Percentiles rank a stretch among this genome's conserved stretches.
phyloP scores from a whole-genome alignment of 2,329 filamentous ascomycete genomes.

The Biscogniauxia mediterranea region DNA sequence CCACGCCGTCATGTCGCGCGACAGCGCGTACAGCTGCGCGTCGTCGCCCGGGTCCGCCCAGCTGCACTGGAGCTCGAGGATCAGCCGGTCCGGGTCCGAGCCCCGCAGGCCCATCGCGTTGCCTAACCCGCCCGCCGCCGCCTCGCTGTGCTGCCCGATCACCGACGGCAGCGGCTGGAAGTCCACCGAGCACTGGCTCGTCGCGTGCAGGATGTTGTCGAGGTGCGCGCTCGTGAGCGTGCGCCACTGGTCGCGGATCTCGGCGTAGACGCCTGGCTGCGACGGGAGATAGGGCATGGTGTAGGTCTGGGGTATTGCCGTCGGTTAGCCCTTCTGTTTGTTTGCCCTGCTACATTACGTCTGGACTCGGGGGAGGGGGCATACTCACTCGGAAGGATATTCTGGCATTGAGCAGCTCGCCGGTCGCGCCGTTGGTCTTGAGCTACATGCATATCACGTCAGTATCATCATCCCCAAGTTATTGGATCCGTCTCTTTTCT shows the following conservation, averaged over 20 bases:
- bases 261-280: conserved; percentile 31
- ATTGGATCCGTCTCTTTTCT: too few species aligned
- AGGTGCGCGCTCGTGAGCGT: conserved; percentile 27
- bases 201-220: conserved; percentile 20
- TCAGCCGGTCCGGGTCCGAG: conserved; percentile 21
- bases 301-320: conserved; percentile 14
- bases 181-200: conserved; percentile 30
- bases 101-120: conserved; percentile 26
- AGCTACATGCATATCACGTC: conserved; percentile 7
- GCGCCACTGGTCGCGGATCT: conserved; percentile 32
- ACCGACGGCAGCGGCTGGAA: conserved; percentile 32
- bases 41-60: conserved; percentile 22
- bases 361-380: background rate
- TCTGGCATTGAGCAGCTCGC: conserved; percentile 13
- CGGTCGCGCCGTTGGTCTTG: conserved; percentile 16
- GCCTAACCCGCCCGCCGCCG: conserved; percentile 17
- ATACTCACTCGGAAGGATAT: conserved; percentile 21
- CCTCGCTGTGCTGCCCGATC: conserved; percentile 23
- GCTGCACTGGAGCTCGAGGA: conserved; percentile 27
- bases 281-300: conserved; percentile 25
- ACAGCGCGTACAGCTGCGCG: conserved; percentile 18
- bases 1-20: conserved; percentile 20
- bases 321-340: background rate
- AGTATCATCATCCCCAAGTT: background rate
- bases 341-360: too few species aligned